phyloP scores from a whole-genome alignment of 1,284 basidiomycete genomes.

The Cryptococcus sp. region DNA sequence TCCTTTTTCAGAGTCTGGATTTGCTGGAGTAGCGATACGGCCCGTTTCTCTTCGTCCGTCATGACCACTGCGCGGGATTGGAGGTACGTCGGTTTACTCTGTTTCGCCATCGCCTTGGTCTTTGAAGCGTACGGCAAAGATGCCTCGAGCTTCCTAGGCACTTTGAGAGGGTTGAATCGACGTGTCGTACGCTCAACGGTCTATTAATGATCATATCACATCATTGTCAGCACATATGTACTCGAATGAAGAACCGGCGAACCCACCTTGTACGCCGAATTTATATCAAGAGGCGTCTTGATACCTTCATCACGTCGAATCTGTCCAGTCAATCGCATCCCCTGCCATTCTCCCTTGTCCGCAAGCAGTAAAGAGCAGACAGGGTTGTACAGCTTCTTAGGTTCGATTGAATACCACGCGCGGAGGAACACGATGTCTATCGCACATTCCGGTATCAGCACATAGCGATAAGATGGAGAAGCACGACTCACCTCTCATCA shows the following conservation, averaged over 20 bases:
- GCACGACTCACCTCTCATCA: slow-evolving; percentile 80
- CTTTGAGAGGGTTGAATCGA: slow-evolving; percentile 86
- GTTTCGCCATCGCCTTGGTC: slow-evolving; percentile 77
- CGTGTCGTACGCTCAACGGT: slow-evolving; percentile 74
- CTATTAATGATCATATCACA: too few species aligned
- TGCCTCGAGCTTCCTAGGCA: slow-evolving; percentile 86
- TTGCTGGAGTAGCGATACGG: slow-evolving; percentile 90
- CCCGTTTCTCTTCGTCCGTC: slow-evolving; percentile 91
- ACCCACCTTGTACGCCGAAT: slow-evolving; percentile 80
- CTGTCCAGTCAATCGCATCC: slow-evolving; percentile 95
- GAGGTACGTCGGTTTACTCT: slow-evolving; percentile 75
- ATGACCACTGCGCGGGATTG: slow-evolving; percentile 92
- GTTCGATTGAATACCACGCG: slow-evolving; percentile 95
- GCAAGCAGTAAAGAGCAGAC: slow-evolving; percentile 86
- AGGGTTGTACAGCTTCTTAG: slow-evolving; percentile 94
- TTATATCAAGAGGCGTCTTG: slow-evolving; percentile 77
- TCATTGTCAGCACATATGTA: neutral
- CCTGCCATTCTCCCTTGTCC: slow-evolving; percentile 76
- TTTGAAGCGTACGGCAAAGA: slow-evolving; percentile 90
- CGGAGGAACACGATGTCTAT: slow-evolving; percentile 94
- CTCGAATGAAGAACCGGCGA: neutral
- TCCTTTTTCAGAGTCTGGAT: slow-evolving; percentile 90
- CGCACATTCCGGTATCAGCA: neutral
- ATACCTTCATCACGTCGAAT: slow-evolving; percentile 80
- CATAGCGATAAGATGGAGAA: neutral